Base-by-base conservation (phyloP, 495 filamentous ascomycete species). In the Xylaria longipes region DNA sequence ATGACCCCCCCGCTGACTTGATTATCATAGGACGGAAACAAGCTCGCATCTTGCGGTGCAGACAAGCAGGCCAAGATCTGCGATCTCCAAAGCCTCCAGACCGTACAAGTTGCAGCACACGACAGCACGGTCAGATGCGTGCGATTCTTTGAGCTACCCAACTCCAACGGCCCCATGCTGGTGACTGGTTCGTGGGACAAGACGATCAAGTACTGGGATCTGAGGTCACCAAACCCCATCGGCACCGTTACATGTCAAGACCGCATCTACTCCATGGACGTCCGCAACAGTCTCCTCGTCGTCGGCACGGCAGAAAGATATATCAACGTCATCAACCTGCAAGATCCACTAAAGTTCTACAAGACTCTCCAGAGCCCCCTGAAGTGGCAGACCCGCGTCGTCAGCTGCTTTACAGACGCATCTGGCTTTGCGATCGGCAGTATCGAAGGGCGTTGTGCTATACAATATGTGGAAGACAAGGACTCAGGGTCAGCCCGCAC, bases 181-280 rank as follows among this genome's bases (percentile, higher is more conserved):
- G 88, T 93, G 41, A 95, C 94, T 4, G 94, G 94, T 66, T 93
- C 91, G 14, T 97, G 94, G 94, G 94, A 97, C 82, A 94, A 93
- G 81, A 94, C 90, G 4, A 81, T 97, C 78, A 94, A 94, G 78
- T 97, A 94, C 85, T 97, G 94, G 94, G 94, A 97, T 79, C 78
- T 95, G 33, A 89, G 93, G 62, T 84, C 88, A 68, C 80, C 84
- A 48, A 74, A 65, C 3, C 88, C 93, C 14, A 89, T 92, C 61
- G 92, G 87, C 7, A 83, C 83, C 9, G 73, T 97, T 4, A 81
- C 88, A 27, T 91, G 90, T 72, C 90, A 91, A 71, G 94, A 98
- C 74, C 90, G 94, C 62, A 87, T 97, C 57, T 98, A 97, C 84
- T 88, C 89, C 39, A 92, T 98, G 88, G 94, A 97, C 80, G 90